These are phyloP conservation scores for Globisporangium alternatum DNA, from an alignment of 352 stramenopile species.

Conservation along the genomic window DNA sequence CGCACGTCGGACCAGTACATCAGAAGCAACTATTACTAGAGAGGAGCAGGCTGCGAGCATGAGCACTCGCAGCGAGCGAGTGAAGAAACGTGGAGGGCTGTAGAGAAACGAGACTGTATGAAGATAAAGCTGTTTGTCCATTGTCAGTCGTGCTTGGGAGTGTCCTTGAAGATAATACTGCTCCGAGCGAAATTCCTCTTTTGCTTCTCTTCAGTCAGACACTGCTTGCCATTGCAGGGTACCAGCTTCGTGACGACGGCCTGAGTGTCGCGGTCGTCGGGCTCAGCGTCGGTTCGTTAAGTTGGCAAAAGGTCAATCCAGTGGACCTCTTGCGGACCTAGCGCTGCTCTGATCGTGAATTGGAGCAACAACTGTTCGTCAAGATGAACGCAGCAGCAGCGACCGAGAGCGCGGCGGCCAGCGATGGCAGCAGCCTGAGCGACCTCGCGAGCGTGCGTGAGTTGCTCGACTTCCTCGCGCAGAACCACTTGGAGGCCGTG, in stretches of 20 bases:
- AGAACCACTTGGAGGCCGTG: slow-evolving; percentile 7
- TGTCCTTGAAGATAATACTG: no score
- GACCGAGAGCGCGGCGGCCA: no score
- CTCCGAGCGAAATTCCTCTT: no score
- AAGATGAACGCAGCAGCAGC: not conserved
- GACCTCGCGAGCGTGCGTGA: slow-evolving; percentile 11
- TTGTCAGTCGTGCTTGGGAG: not conserved
- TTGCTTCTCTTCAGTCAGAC: no score
- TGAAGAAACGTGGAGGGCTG: not conserved
- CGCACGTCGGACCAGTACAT: slow-evolving; percentile 87
- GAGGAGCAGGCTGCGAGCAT: not conserved
- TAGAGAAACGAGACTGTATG: not conserved
- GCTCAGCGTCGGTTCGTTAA: no score
- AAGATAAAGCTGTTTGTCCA: not conserved
- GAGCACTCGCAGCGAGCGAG: not conserved
- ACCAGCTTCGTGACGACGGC: no score
- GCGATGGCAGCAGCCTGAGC: not conserved
- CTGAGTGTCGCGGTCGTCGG: no score
- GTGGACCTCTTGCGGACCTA: no score
- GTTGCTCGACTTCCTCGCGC: slow-evolving; percentile 15
- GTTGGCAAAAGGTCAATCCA: no score
- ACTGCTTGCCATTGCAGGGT: no score
- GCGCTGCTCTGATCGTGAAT: no score
- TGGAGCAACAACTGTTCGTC: no score
- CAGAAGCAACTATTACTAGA: slow-evolving; percentile 82